Conservation (phyloP, 306 rosid genomes). For the Acacia crassicarpa region DNA sequence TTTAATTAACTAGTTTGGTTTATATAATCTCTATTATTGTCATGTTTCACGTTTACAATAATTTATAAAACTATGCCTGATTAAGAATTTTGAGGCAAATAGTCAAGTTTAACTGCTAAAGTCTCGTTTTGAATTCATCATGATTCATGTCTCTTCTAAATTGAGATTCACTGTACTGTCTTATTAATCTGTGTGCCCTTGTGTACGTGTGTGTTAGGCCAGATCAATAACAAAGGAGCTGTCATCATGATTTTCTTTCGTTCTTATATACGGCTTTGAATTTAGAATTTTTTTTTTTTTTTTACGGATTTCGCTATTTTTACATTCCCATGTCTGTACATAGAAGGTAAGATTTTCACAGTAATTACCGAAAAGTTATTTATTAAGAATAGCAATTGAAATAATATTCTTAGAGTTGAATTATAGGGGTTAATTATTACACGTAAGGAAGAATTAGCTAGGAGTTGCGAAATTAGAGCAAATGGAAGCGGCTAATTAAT, state of each 20-base stretch:
- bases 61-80: background rate
- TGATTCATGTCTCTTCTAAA: background rate
- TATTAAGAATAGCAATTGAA: background rate
- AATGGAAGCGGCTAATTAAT: background rate
- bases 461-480: background rate
- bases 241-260: background rate
- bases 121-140: background rate
- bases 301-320: background rate
- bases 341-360: background rate
- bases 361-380: background rate
- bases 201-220: background rate
- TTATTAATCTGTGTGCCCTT: background rate
- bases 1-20: background rate
- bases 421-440: background rate
- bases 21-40: background rate
- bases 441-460: background rate
- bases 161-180: background rate
- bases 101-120: background rate
- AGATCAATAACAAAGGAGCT: background rate
- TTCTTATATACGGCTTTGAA: background rate
- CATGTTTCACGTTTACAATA: background rate
- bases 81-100: background rate
- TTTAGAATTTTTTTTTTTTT: background rate
- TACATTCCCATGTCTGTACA: background rate
- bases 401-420: background rate